These are phyloP conservation scores for Colletotrichum agaves DNA, from an alignment of 2,329 filamentous ascomycete species.

Conservation along the genomic window DNA sequence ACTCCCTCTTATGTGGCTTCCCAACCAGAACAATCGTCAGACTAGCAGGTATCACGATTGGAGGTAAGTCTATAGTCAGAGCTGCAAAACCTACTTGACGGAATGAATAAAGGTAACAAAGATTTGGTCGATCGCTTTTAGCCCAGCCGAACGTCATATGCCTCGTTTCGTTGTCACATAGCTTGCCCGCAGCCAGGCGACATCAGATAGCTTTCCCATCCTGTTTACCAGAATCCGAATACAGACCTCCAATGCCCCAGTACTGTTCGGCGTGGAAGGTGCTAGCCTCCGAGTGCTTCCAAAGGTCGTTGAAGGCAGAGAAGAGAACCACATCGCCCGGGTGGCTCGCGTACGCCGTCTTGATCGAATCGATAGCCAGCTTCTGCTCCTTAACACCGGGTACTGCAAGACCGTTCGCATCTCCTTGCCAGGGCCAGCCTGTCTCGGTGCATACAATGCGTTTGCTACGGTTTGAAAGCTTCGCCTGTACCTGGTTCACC, in stretches of 20 bases:
- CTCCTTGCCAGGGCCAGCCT: conserved; percentile 82
- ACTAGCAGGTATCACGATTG: too few species aligned
- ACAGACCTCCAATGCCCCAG: conserved; percentile 72
- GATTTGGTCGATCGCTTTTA: neutral
- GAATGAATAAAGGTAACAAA: neutral
- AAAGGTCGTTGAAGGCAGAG: conserved; percentile 81
- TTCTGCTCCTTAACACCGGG: conserved; percentile 75
- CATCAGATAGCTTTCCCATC: neutral
- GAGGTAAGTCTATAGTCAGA: neutral
- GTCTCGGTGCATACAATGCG: conserved; percentile 81
- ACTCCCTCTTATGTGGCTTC: too few species aligned
- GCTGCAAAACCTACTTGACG: neutral
- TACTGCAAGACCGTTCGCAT: conserved; percentile 73
- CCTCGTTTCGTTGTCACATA: neutral
- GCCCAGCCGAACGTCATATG: neutral
- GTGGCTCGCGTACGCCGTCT: conserved; percentile 63
- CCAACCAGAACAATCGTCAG: too few species aligned
- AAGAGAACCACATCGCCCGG: conserved; percentile 73
- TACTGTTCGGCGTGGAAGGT: conserved; percentile 80
- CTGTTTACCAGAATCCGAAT: conserved; percentile 38
- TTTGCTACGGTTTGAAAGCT: conserved; percentile 59
- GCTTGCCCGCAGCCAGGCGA: conserved; percentile 12
- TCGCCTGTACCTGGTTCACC: conserved; percentile 55
- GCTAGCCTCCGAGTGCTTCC: conserved; percentile 73
- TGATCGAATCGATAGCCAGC: conserved; percentile 73